Base-by-base conservation (phyloP, 176 grass and related monocot genomes). In the Carex cristatella region DNA sequence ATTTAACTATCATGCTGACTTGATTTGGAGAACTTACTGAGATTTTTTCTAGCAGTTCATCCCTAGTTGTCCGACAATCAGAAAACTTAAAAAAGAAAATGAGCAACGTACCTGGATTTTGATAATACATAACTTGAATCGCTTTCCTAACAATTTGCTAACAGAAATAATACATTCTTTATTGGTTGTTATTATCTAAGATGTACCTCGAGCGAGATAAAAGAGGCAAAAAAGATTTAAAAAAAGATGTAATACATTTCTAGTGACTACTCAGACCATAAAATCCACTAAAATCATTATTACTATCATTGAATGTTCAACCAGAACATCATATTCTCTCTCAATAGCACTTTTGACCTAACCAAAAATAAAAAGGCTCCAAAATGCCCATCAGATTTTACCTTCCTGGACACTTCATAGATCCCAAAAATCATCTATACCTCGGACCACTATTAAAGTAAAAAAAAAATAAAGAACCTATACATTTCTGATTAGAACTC, bases 311-410 rank as follows among this genome's bases (percentile, higher is more conserved):
- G 28, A 59, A 11, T 5, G 49, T 23, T 54, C 69, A 51, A 64
- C 64, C 27, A 19, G 38, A 64, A 51, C 57, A 83, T 79, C 49
- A 58, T 13, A 23, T 42, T n/a, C 79, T 23, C 30, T 11, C 60
- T 16, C 4, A 67, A 67, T 30, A 65, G 80, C 74, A 83, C 63
- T 31, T 83, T 53, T 18, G 23, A 69, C 31, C 42, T 69, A 69
- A 83, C 27, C 59, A 56, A 83, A 83, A 83, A 83, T 64, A 64
- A 46, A 35, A 82, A 32, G 42, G 81, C 38, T 53, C 32, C 81
- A 83, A 33, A 83, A 83, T 83, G 81, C 63, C 81, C 81, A 83
- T 53, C 61, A 83, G 64, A 83, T 83, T 67, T 83, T 51, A 46
- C 59, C 62, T 66, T 69, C 65, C 44, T 67, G 81, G 81, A 49